Percentiles rank a stretch among this genome's conserved stretches.
phyloP scores from a whole-genome alignment of 2,329 filamentous ascomycete genomes.

The Magnaporthiopsis rhizophila region DNA sequence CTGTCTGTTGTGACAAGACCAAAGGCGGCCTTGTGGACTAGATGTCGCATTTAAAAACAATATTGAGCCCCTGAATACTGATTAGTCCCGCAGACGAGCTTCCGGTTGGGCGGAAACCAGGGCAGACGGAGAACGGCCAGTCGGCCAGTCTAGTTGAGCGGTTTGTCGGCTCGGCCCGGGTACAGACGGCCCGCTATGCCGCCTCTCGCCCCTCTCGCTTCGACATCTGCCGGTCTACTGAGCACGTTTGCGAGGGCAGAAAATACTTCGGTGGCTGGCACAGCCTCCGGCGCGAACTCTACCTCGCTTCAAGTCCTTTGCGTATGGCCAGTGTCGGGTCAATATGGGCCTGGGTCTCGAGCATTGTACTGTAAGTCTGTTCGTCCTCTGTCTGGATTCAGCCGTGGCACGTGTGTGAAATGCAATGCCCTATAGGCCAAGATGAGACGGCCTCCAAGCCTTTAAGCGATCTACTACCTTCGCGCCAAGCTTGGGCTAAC shows the following conservation, averaged over 20 bases:
- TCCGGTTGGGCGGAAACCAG: not conserved
- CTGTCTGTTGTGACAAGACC: not conserved
- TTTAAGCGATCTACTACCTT: not conserved
- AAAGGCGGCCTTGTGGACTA: not conserved
- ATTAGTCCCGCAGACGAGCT: not conserved
- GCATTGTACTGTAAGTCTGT: not conserved
- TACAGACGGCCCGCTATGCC: not conserved
- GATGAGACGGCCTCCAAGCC: not conserved
- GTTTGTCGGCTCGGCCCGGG: not conserved
- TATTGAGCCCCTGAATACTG: not conserved
- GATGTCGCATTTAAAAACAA: not conserved
- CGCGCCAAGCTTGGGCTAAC: not conserved
- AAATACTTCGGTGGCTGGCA: not conserved
- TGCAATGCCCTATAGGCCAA: not conserved
- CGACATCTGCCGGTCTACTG: not conserved
- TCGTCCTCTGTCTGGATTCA: not conserved
- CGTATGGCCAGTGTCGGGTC: slow-evolving; percentile 10
- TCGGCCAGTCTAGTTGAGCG: not conserved
- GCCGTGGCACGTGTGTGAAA: not conserved
- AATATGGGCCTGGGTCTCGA: slow-evolving; percentile 9
- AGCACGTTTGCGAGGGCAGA: not conserved
- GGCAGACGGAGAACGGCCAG: not conserved
- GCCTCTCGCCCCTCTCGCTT: not conserved
- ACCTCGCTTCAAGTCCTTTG: slow-evolving; percentile 6
- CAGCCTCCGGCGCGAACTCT: not conserved